phyloP scores from a whole-genome alignment of 768 basidiomycete species.

The Phaeotremella fagi region DNA sequence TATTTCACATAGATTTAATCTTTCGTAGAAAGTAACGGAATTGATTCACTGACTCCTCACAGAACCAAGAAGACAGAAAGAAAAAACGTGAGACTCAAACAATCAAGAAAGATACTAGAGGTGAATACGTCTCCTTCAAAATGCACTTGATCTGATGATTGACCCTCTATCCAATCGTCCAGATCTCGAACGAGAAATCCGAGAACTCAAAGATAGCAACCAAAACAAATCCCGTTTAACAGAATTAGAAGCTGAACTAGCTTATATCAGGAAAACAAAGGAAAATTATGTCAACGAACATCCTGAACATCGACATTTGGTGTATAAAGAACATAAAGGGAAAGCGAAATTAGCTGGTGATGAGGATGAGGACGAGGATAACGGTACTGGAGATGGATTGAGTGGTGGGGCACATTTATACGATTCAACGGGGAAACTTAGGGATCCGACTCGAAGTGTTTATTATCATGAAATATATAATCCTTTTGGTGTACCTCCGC shows the following conservation, averaged over 20 bases:
- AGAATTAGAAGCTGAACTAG: conserved; percentile 70
- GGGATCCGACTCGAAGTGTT: conserved; percentile 84
- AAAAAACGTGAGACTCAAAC: conserved; percentile 83
- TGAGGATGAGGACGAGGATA: conserved; percentile 58
- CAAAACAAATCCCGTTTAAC: conserved; percentile 58
- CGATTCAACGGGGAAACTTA: conserved; percentile 75
- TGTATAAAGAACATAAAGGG: conserved; percentile 58
- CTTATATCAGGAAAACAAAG: conserved; percentile 77
- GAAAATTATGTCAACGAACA: conserved; percentile 88
- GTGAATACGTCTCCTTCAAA: conserved; percentile 49
- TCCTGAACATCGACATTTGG: conserved; percentile 81
- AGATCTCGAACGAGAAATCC: conserved; percentile 15
- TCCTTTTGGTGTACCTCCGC: conserved; percentile 86
- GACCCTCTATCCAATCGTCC: not conserved
- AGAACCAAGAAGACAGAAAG: conserved; percentile 82
- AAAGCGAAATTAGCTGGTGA: conserved; percentile 48
- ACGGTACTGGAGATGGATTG: conserved; percentile 30
- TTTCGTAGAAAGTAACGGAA: no score
- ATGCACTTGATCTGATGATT: not conserved
- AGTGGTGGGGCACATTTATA: conserved; percentile 62
- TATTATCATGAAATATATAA: conserved; percentile 94
- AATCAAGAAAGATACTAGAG: conserved; percentile 88
- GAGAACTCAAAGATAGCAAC: conserved; percentile 12
- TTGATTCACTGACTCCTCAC: no score
- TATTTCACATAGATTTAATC: no score